Conservation (phyloP, 495 filamentous ascomycete genomes). For the Bathelium albidoporum region DNA sequence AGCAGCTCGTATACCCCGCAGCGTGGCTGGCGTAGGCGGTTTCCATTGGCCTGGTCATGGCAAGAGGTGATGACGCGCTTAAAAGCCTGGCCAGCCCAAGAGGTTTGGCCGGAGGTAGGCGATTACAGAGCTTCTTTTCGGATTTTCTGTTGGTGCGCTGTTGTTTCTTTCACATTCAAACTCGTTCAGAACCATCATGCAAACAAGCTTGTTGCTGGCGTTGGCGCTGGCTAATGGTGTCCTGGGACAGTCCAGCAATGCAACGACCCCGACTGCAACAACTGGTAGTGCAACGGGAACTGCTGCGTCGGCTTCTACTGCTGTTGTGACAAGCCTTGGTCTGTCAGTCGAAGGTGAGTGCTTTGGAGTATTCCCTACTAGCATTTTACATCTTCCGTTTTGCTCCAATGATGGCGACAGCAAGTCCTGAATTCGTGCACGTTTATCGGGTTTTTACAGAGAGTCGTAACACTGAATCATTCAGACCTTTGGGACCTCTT, state of each 20-base stretch:
- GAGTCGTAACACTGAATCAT: background rate
- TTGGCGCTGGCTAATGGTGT: background rate
- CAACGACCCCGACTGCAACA: background rate
- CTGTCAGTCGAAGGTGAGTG: background rate
- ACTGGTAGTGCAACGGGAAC: background rate
- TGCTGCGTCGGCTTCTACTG: background rate
- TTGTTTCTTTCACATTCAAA: background rate
- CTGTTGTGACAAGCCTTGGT: background rate
- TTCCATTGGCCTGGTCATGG: background rate
- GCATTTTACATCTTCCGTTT: too few species aligned
- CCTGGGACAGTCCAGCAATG: background rate
- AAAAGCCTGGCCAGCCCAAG: background rate
- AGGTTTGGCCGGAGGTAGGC: too few species aligned
- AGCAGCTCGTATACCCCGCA: background rate
- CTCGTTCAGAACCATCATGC: background rate
- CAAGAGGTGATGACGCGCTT: background rate
- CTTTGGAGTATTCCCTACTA: too few species aligned
- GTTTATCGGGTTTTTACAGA: background rate
- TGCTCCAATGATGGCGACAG: too few species aligned
- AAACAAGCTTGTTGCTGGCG: background rate
- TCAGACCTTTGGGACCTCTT: slow-evolving; percentile 18
- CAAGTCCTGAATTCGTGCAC: too few species aligned
- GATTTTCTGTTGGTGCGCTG: background rate
- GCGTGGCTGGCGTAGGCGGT: background rate
- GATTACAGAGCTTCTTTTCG: background rate